These are phyloP conservation scores for Hemileccinum impolitum DNA, from an alignment of 768 basidiomycete species.

Conservation along the genomic window DNA sequence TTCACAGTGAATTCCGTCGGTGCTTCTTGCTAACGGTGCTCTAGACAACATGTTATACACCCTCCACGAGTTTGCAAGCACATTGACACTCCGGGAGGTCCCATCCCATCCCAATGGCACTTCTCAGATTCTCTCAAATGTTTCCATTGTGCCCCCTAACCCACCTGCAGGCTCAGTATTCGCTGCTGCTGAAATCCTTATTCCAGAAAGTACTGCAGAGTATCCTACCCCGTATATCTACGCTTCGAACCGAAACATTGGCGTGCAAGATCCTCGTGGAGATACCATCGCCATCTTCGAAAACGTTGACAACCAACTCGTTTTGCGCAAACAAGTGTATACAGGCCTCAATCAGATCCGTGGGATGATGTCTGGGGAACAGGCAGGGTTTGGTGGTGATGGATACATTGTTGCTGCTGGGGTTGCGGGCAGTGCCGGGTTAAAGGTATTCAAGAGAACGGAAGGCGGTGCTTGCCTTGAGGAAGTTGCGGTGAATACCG, in stretches of 20 bases:
- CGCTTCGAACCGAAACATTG: conserved; percentile 64
- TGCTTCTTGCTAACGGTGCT: not conserved
- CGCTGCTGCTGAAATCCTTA: conserved; percentile 60
- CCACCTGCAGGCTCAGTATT: conserved; percentile 39
- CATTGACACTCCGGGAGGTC: conserved; percentile 56
- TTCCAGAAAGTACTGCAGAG: conserved; percentile 42
- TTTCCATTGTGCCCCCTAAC: conserved; percentile 46
- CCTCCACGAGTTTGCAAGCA: conserved; percentile 55
- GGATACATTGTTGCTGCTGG: conserved; percentile 57
- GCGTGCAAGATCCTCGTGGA: conserved; percentile 47
- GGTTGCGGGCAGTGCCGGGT: conserved; percentile 49
- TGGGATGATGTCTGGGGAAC: conserved; percentile 58
- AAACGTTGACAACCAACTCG: conserved; percentile 36
- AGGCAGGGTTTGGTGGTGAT: conserved; percentile 41
- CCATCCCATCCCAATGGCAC: conserved; percentile 44
- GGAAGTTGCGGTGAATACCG: conserved; percentile 51
- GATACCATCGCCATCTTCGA: conserved; percentile 66
- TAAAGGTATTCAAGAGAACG: conserved; percentile 53
- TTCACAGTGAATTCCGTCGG: not conserved
- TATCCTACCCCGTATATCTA: conserved; percentile 60
- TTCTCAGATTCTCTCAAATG: conserved; percentile 47
- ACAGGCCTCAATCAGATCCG: conserved; percentile 62
- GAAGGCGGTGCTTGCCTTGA: conserved; percentile 50
- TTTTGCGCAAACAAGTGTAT: conserved; percentile 51
- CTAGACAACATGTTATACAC: conserved; percentile 49